phyloP scores from a whole-genome alignment of 2,329 filamentous ascomycete genomes.

The Diaporthe capsici region DNA sequence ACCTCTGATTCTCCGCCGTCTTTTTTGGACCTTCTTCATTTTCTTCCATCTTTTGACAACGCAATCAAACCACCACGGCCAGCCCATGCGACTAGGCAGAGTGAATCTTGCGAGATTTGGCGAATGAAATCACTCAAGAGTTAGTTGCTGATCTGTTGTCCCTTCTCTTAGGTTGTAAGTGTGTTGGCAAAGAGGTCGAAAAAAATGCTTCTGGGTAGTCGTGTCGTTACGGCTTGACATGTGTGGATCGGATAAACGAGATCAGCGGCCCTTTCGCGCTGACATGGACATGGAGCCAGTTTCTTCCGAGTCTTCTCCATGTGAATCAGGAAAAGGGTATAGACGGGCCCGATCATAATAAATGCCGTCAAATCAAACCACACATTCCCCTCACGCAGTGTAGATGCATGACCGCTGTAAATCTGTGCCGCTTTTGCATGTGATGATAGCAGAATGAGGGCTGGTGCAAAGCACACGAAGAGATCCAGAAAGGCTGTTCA shows the following conservation, averaged over 20 bases:
- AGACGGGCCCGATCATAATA: constrained; percentile 37
- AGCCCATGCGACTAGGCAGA: constrained; percentile 36
- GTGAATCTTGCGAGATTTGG: constrained; percentile 37
- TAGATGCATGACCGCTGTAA: constrained; percentile 28
- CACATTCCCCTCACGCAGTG: constrained; percentile 21
- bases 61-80: constrained; percentile 30
- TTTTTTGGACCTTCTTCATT: constrained; percentile 43
- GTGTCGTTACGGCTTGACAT: constrained; percentile 24
- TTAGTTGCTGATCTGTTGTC: constrained; percentile 39
- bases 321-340: constrained; percentile 36
- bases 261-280: constrained; percentile 24
- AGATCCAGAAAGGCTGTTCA: constrained; percentile 53
- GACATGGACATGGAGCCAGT: constrained; percentile 17
- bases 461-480: background rate
- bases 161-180: constrained; percentile 42
- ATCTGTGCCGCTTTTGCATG: constrained; percentile 5
- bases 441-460: background rate
- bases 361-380: constrained; percentile 35
- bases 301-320: constrained; percentile 14
- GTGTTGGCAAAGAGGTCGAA: constrained; percentile 21
- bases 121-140: constrained; percentile 31
- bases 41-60: constrained; percentile 41
- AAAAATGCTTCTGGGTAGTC: constrained; percentile 21
- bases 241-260: constrained; percentile 27
- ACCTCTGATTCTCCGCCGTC: constrained; percentile 44